phyloP scores from a whole-genome alignment of 441 rosid species.

The Geranium incanum region DNA sequence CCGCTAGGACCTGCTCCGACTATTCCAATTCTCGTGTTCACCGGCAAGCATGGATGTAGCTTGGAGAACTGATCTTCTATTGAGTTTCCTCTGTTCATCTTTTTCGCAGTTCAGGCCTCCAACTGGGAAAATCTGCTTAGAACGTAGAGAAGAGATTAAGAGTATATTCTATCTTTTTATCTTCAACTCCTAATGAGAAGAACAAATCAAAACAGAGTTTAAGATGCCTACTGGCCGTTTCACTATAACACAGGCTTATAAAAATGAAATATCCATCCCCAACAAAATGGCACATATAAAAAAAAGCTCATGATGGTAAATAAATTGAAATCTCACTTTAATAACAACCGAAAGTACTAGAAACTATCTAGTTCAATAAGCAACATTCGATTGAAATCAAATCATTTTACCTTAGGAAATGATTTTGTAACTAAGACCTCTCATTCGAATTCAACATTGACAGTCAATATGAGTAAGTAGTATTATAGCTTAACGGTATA shows the following conservation, averaged over 20 bases:
- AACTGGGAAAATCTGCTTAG: conserved; percentile 13
- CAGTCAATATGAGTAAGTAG: background rate
- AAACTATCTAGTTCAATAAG: background rate
- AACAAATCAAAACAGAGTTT: background rate
- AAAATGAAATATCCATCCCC: background rate
- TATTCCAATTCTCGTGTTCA: conserved; percentile 48
- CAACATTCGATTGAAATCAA: background rate
- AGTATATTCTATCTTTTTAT: conserved; percentile 3
- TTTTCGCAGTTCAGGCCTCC: conserved; percentile 17
- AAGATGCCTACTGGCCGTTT: background rate
- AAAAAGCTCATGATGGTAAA: background rate
- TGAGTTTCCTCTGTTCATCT: conserved; percentile 38
- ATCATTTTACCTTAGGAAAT: background rate
- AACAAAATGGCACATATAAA: background rate
- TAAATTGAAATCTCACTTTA: background rate
- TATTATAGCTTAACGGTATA: background rate
- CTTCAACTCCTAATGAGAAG: conserved; percentile 2
- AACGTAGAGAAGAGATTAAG: conserved; percentile 9
- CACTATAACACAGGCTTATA: background rate
- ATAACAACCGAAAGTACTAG: background rate
- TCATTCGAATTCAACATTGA: background rate
- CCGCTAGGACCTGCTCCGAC: conserved; percentile 72
- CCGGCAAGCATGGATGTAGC: conserved; percentile 55
- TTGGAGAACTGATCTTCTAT: conserved; percentile 52
- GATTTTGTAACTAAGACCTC: background rate